Conservation (phyloP, 768 basidiomycete genomes). For the Gloeostereum incarnatum region DNA sequence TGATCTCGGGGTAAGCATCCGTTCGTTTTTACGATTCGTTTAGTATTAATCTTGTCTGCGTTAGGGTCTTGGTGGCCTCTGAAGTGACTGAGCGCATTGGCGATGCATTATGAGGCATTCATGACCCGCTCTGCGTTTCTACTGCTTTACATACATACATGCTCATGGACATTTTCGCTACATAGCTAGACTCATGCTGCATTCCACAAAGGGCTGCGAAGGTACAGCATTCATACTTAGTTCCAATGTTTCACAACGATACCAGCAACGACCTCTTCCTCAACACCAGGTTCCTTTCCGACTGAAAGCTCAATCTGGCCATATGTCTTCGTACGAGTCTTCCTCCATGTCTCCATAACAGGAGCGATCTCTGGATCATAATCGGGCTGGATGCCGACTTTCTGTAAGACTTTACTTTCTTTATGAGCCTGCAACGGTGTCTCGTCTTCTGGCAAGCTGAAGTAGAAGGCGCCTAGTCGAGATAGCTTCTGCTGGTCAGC, state of each 20-base stretch:
- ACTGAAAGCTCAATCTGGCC: conserved; percentile 22
- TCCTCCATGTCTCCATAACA: conserved; percentile 31
- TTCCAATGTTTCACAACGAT: conserved; percentile 40
- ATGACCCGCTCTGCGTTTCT: no score
- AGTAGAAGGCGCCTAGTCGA: conserved; percentile 41
- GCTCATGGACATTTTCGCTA: conserved; percentile 1
- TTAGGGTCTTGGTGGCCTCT: no score
- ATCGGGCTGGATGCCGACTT: conserved; percentile 21
- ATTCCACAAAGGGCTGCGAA: no score
- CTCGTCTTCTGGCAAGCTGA: conserved; percentile 33
- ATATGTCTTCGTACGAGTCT: conserved; percentile 28
- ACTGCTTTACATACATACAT: no score
- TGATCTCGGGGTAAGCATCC: conserved; percentile 18
- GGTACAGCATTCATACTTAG: no score
- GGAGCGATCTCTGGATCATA: conserved; percentile 27
- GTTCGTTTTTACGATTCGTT: no score
- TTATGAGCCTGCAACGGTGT: conserved; percentile 27
- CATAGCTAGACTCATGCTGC: no score
- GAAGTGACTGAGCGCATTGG: no score
- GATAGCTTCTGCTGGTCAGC: conserved; percentile 28
- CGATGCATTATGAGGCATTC: no score
- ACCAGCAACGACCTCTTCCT: conserved; percentile 37
- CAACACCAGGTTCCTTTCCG: conserved; percentile 23
- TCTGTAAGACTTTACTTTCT: conserved; percentile 33
- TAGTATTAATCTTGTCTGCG: no score